Percentiles rank a stretch among this genome's conserved stretches.
phyloP scores from a whole-genome alignment of 768 basidiomycete species.

The Amanita subjunquillea region DNA sequence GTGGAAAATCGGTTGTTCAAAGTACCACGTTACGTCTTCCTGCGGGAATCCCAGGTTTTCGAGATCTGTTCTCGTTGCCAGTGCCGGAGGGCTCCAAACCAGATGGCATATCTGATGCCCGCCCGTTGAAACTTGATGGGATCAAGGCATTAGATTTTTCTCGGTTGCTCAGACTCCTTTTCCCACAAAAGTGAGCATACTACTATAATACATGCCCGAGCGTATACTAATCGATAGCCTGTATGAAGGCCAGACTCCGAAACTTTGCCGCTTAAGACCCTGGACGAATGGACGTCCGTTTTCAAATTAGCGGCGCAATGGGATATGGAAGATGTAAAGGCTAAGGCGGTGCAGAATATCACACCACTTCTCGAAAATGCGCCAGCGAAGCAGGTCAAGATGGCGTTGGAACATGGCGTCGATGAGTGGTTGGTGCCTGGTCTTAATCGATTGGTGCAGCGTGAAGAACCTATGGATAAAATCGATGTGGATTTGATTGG shows the following conservation, averaged over 20 bases:
- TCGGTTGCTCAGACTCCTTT: conserved; percentile 6
- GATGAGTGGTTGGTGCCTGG: conserved; percentile 17
- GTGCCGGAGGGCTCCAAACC: neutral
- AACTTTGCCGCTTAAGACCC: neutral
- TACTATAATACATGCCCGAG: neutral
- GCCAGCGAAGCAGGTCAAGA: conserved; percentile 14
- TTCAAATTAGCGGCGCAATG: conserved; percentile 23
- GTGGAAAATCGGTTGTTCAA: conserved; percentile 2
- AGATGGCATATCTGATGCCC: conserved; percentile 8
- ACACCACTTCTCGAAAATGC: conserved; percentile 6
- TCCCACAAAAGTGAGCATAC: neutral
- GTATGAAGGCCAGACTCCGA: neutral
- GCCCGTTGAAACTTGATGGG: conserved; percentile 11
- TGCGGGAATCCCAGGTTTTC: conserved; percentile 4
- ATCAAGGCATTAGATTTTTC: conserved; percentile 9
- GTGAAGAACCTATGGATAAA: conserved; percentile 13
- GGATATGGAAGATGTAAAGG: conserved; percentile 18
- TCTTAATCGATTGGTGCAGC: conserved; percentile 11
- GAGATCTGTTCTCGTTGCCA: conserved; percentile 1
- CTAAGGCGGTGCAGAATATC: conserved; percentile 17
- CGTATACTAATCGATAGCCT: neutral
- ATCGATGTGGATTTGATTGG: conserved; percentile 13
- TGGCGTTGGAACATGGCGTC: conserved; percentile 18
- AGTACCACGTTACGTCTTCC: neutral
- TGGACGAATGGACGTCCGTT: conserved; percentile 21